These are phyloP conservation scores for Artomyces pyxidatus DNA, from an alignment of 768 basidiomycete genomes.

Conservation along the genomic window DNA sequence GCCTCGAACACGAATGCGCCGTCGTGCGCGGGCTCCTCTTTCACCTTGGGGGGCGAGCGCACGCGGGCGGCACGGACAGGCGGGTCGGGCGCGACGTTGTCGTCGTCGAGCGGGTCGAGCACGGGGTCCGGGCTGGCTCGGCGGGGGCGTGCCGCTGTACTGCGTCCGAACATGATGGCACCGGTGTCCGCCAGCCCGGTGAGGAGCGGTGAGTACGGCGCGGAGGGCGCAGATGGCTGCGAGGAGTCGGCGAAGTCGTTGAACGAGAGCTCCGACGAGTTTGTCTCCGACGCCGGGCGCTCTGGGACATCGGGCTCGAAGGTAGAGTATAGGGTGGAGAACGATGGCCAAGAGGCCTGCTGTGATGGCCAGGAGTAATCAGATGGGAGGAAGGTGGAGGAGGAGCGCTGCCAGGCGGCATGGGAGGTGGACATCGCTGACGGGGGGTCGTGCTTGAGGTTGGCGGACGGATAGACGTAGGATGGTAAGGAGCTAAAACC, in stretches of 20 bases:
- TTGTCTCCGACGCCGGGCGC: constrained; percentile 2
- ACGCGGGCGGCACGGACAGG: not conserved
- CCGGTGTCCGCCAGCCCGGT: not conserved
- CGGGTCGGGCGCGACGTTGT: not conserved
- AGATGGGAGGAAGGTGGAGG: too few species aligned
- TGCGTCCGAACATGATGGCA: not conserved
- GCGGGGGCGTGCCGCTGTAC: not conserved
- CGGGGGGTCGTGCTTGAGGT: constrained; percentile 8
- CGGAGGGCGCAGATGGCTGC: not conserved
- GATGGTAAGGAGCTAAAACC: constrained; percentile 12
- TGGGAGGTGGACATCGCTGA: too few species aligned
- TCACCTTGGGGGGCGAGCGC: constrained; percentile 9
- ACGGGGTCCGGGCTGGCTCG: not conserved
- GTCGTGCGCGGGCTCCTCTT: constrained; percentile 10
- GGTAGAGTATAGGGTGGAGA: constrained; percentile 13
- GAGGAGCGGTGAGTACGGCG: not conserved
- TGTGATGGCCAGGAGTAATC: constrained; percentile 14
- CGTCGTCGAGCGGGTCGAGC: constrained; percentile 1
- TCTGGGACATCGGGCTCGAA: constrained; percentile 4
- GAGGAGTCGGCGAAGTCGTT: constrained; percentile 6
- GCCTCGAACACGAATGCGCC: constrained; percentile 15
- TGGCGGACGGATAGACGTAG: constrained; percentile 4
- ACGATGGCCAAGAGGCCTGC: constrained; percentile 16
- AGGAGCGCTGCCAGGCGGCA: too few species aligned
- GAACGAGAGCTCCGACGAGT: constrained; percentile 8